phyloP scores from a whole-genome alignment of 345 rosid genomes.

The Nasturtium officinale region DNA sequence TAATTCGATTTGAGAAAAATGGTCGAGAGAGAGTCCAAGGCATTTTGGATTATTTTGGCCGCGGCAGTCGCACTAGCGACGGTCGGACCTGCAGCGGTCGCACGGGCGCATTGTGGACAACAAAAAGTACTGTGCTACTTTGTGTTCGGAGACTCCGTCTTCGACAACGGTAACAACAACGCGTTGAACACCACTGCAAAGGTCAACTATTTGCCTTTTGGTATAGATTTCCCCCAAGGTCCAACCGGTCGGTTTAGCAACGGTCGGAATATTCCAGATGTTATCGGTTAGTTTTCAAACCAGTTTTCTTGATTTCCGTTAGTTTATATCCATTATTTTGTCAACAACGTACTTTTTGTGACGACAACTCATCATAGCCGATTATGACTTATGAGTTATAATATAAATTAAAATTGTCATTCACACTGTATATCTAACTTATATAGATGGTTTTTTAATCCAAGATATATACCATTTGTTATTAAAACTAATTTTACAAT shows the following conservation, averaged over 20 bases:
- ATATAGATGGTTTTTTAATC: not conserved
- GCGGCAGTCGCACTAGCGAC: not conserved
- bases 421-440: not conserved
- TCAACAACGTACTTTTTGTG: too few relatives aligned
- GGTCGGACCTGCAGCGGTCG: not conserved
- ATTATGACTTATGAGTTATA: too few relatives aligned
- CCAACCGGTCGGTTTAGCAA: slow-evolving; percentile 71
- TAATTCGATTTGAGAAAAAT: slow-evolving; percentile 19
- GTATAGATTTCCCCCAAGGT: slow-evolving; percentile 56
- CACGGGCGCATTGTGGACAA: slow-evolving; percentile 28
- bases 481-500: not conserved
- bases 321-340: not conserved
- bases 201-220: slow-evolving; percentile 64
- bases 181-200: slow-evolving; percentile 49
- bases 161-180: slow-evolving; percentile 70
- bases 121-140: slow-evolving; percentile 59
- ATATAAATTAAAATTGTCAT: too few relatives aligned
- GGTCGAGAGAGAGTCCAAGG: slow-evolving; percentile 27
- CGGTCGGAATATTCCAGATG: slow-evolving; percentile 55
- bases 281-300: slow-evolving; percentile 49
- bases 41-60: slow-evolving; percentile 30
- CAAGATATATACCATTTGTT: not conserved
- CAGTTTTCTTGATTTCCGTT: not conserved
- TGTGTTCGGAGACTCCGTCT: slow-evolving; percentile 67
- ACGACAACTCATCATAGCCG: too few relatives aligned